Base-by-base conservation (phyloP, 306 rosid species). In the Delonix regia region DNA sequence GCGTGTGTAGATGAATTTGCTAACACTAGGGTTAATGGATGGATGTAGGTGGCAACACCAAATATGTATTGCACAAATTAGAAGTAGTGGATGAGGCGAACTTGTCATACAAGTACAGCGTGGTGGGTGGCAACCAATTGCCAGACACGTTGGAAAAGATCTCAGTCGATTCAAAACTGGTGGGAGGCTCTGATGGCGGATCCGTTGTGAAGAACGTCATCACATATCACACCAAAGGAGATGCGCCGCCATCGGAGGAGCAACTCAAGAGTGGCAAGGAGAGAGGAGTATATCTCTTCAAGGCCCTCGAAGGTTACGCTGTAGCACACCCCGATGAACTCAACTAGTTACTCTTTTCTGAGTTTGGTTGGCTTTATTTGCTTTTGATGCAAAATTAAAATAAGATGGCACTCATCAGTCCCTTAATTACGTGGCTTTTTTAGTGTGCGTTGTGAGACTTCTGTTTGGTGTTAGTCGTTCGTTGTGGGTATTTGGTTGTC, bases 101-200 rank as follows among this genome's bases (percentile, higher is more conserved):
- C 74, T 79, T 79, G 2, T 33, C 13, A 16, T 82, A 82, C 71
- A 21, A 36, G 13, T 85, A 82, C 75, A 71, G 66, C 48, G 25
- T 82, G 25, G 78, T 82, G 10, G 89, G 56, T 28, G 89, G 86
- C 0, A 73, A 53, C 18, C 77, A 24, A 22, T 30, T 81, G 7
- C 9, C 41, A 0, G 84, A 82, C 0, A 0, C 27, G 1, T 5
- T 82, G 0, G 87, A 76, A 78, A 83, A 80, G 71, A 63, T 86
- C 63, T 69, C 67, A 0, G 62, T 51, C 13, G 79, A 78, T 74
- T 57, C 45, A 7, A 78, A 82, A 62, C 28, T 86, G 38, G 76
- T 77, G 21, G 81, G 62, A 0, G 70, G 70, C 0, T 13, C 67
- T 2, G n/a, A 15, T 13, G 81, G 75, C 1, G 81, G 68, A 53